phyloP scores from a whole-genome alignment of 306 rosid species.

The Medicago ruthenica region DNA sequence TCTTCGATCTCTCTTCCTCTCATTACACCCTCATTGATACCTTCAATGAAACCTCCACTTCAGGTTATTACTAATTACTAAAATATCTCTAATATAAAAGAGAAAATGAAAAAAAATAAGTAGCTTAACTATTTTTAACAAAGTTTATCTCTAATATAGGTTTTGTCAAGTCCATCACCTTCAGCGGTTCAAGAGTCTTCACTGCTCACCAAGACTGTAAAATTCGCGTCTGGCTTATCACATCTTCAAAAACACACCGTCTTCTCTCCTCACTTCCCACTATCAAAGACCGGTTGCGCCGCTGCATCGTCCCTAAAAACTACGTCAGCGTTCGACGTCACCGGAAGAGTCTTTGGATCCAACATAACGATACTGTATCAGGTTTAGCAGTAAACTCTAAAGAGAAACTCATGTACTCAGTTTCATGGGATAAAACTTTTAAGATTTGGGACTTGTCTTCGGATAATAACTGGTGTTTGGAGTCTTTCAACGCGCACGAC shows the following conservation, averaged over 20 bases:
- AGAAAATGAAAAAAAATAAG: neutral
- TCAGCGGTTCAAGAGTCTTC: constrained; percentile 50
- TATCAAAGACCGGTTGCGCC: constrained; percentile 52
- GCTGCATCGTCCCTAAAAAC: constrained; percentile 52
- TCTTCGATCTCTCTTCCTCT: constrained; percentile 51
- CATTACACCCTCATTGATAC: constrained; percentile 48
- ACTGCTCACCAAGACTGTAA: constrained; percentile 77
- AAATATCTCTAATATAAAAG: too few relatives aligned
- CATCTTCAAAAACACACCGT: constrained; percentile 49
- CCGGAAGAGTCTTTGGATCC: constrained; percentile 61
- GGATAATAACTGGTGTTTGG: constrained; percentile 49
- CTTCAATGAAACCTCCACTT: constrained; percentile 48
- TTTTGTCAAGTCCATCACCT: constrained; percentile 65
- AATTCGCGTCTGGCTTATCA: constrained; percentile 63
- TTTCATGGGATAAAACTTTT: constrained; percentile 70
- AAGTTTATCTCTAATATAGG: constrained; percentile 16
- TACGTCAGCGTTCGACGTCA: constrained; percentile 60
- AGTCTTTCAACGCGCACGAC: constrained; percentile 66
- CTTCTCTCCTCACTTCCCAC: constrained; percentile 64
- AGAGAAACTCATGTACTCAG: constrained; percentile 51
- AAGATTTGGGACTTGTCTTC: constrained; percentile 61
- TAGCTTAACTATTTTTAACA: neutral
- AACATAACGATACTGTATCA: constrained; percentile 65
- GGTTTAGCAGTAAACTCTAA: constrained; percentile 48
- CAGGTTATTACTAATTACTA: constrained; percentile 31